Evolutionary conservation across 352 stramenopile species (phyloP), one percentile per base, ranked within the genome.

Genomic region (Globisporangium spinosum): DNA sequence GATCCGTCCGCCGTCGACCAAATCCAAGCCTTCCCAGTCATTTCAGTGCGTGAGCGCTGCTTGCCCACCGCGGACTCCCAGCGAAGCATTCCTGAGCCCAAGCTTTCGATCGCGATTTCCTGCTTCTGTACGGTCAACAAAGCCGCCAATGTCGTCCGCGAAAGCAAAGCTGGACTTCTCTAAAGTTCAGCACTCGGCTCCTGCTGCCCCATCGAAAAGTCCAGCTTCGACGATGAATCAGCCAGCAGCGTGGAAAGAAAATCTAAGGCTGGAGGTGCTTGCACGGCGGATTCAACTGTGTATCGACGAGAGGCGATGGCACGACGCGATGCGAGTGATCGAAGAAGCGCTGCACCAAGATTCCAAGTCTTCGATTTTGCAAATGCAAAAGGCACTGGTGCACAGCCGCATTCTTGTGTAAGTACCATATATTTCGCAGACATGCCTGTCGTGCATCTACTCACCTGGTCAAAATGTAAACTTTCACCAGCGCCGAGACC

Each of bases 111-210:
- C 59, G 40, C 43, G 59, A 9, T 53, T 62, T 25, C 12, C 32
- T 20, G 7, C 10, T 13, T n/a, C 57, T 49, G 34, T 62, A 9
- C 57, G 32, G 8, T 62, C 57, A 27, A 12, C 32, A 51, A 29
- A 43, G n/a, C 57, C 57, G 10, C 34, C 57, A 45, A 29, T 25
- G 2, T 25, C 38, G 58, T 40, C 58, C 10, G 40, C 40, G 10
- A 55, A 53, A 32, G 29, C 40, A n/a, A 61, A 43, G 55, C 55
- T 61, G 29, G 29, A 29, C n/a, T 61, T 61, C 34, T 61, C 55
- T 10, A 2, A 8, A 29, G 55, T 29, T 15, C 25, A 17, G n/a
- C 15, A 13, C 51, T 34, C 51, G 17, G 51, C 2, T 34, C n/a
- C 22, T 57, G 20, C 27, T 60, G 25, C 55, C 22, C 49, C 49